A percentile compares a stretch with the other conserved stretches of the same genome.
These are phyloP conservation scores for Xerocomellus dryophilus DNA, from an alignment of 768 basidiomycete species.

Conservation along the genomic window DNA sequence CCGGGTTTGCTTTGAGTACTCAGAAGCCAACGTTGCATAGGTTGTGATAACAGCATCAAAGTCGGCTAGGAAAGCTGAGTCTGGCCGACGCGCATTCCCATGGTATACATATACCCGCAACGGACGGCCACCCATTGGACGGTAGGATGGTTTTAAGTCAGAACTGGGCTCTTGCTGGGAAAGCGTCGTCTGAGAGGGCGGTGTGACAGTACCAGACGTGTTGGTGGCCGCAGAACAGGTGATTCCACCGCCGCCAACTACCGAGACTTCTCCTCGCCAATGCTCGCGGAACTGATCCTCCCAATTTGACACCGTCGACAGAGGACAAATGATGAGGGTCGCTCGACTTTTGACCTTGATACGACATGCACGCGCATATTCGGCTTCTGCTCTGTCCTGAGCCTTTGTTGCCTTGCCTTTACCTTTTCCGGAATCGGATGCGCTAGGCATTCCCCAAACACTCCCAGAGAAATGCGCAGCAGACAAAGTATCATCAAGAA, in stretches of 20 bases:
- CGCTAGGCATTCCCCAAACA: conserved; percentile 83
- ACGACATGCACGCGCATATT: conserved; percentile 64
- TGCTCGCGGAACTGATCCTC: conserved; percentile 98
- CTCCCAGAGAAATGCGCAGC: conserved; percentile 67
- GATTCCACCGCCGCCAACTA: conserved; percentile 73
- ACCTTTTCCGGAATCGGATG: conserved; percentile 43
- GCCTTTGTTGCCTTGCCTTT: conserved; percentile 64
- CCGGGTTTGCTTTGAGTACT: conserved; percentile 85
- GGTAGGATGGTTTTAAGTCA: conserved; percentile 30
- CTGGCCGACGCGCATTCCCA: conserved; percentile 81
- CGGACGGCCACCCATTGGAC: conserved; percentile 46
- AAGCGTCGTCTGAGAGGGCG: conserved; percentile 36
- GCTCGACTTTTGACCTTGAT: conserved; percentile 84
- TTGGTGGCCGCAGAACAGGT: conserved; percentile 31
- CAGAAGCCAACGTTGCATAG: conserved; percentile 91
- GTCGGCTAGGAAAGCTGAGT: conserved; percentile 83
- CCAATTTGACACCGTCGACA: conserved; percentile 98
- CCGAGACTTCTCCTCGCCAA: conserved; percentile 84
- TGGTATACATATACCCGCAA: conserved; percentile 95
- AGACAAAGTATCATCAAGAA: conserved; percentile 35
- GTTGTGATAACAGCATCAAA: conserved; percentile 98
- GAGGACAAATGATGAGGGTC: conserved; percentile 93
- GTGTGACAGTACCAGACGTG: conserved; percentile 35
- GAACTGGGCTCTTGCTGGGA: conserved; percentile 26
- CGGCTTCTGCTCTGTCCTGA: conserved; percentile 70